Evolutionary conservation across 495 filamentous ascomycete species (phyloP), one percentile per base, ranked within the genome.

Genomic region (Talaromyces liani): DNA sequence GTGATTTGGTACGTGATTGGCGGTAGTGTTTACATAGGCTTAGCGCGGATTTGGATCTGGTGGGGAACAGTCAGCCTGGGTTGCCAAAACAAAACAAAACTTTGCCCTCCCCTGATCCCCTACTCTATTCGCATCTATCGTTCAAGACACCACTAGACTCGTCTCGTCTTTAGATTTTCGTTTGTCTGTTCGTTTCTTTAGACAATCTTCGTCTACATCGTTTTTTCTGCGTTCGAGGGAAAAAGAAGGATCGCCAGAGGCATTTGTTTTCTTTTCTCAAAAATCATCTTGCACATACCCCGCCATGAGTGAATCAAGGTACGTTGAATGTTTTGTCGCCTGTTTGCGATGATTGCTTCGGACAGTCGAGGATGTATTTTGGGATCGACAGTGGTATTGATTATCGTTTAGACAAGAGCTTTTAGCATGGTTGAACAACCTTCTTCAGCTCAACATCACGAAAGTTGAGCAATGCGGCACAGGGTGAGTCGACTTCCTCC

Each of bases 401-500:
- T 47, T 53, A 41, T 12, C 20, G 53, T 25, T 22, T 64, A 98
- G 94, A 82, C 94, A 98, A 78, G 94, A 98, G 79, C 87, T 98
- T 65, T 84, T 98, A 65, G 87, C 88, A 78, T 98, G 94, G 94
- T 79, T 98, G 69, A 98, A 98, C 83, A 91, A 89, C 83, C 91
- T 98, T 60, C 86, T 98, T 62, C 91, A 96, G 80, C 85, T 98
- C 67, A 98, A 98, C 79, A 85, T 98, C 63, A 97, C 93, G 72
- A 97, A 96, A 78, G 89, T 98, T 73, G 94, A 98, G 78, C 95
- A 98, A 82, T 97, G 94, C 77, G 94, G 94, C 69, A 98, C 94
- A 68, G 94, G 94, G 94, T 98, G 89, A 69, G 89, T 73, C 64
- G 20, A 12, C 65, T 72, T 67, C 68, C 71, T 72, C 69, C 65